Conservation (phyloP, 2,329 filamentous ascomycete species). For the Chaetomium sp. region DNA sequence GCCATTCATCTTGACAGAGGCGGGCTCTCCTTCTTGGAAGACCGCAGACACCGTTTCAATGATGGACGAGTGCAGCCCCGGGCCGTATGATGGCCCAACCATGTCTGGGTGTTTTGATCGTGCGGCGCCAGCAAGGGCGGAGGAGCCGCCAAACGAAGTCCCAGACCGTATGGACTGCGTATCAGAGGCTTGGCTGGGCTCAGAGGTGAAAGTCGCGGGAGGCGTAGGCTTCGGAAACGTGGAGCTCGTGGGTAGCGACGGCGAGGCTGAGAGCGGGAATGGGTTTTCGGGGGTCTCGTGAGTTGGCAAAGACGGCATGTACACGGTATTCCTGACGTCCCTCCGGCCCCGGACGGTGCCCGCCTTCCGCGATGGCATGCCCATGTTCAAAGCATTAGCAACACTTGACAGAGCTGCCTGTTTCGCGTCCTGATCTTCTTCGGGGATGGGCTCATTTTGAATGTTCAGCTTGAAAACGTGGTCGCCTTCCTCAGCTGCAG, state of each 20-base stretch:
- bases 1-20: slow-evolving; percentile 68
- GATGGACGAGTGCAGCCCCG: slow-evolving; percentile 80
- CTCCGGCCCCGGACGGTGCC: slow-evolving; percentile 81
- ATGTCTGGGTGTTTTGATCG: slow-evolving; percentile 78
- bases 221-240: slow-evolving; percentile 39
- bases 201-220: slow-evolving; percentile 53
- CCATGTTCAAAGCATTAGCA: slow-evolving; percentile 61
- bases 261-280: slow-evolving; percentile 28
- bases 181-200: slow-evolving; percentile 63
- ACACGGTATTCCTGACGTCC: slow-evolving; percentile 87
- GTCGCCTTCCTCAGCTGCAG: slow-evolving; percentile 53
- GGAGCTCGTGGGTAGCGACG: slow-evolving; percentile 31
- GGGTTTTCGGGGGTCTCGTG: slow-evolving; percentile 31
- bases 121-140: slow-evolving; percentile 41
- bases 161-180: slow-evolving; percentile 87
- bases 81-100: slow-evolving; percentile 63
- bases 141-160: slow-evolving; percentile 57
- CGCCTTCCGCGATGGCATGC: slow-evolving; percentile 60
- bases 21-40: slow-evolving; percentile 68
- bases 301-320: slow-evolving; percentile 50
- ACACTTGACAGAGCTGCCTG: slow-evolving; percentile 69
- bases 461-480: slow-evolving; percentile 75
- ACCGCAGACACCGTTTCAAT: slow-evolving; percentile 85
- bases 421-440: slow-evolving; percentile 69
- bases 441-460: slow-evolving; percentile 67